Evolutionary conservation across 768 basidiomycete genomes (phyloP).

Genomic region (Lactarius tabidus): DNA sequence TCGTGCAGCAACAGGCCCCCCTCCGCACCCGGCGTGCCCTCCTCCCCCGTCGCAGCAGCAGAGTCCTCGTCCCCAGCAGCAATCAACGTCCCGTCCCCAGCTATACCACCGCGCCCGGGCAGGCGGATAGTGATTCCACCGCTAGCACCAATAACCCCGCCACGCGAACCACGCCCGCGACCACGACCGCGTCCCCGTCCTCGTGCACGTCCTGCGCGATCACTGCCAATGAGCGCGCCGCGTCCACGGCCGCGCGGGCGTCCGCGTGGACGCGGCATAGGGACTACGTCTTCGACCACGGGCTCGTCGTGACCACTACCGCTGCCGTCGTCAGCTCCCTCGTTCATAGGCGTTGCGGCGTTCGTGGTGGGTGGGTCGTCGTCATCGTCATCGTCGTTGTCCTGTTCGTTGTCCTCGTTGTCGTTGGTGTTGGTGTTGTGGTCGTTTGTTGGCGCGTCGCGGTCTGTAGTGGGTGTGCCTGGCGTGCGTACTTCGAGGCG

Average conservation of each 20-base stretch:
- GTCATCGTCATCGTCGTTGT: slow-evolving; percentile 25
- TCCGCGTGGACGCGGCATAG: slow-evolving; percentile 25
- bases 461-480: neutral
- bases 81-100: slow-evolving; percentile 27
- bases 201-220: slow-evolving; percentile 29
- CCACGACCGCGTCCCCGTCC: slow-evolving; percentile 33
- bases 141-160: neutral
- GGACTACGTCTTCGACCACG: slow-evolving; percentile 3
- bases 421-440: slow-evolving; percentile 2
- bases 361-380: slow-evolving; percentile 7
- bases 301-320: slow-evolving; percentile 8
- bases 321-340: slow-evolving; percentile 13
- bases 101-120: slow-evolving; percentile 34
- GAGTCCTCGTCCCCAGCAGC: slow-evolving; percentile 31
- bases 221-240: slow-evolving; percentile 27
- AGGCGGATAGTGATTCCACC: slow-evolving; percentile 28
- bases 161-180: slow-evolving; percentile 28
- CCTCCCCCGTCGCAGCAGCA: slow-evolving; percentile 24
- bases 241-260: slow-evolving; percentile 31
- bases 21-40: slow-evolving; percentile 36
- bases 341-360: slow-evolving; percentile 13
- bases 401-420: slow-evolving; percentile 12
- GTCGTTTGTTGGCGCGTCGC: slow-evolving; percentile 7
- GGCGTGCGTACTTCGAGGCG: slow-evolving; percentile 18
- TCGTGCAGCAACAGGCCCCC: slow-evolving; percentile 25